Evolutionary conservation across 371 early-diverging fungal genomes (phyloP).

Genomic region (Mucor saturninus): DNA sequence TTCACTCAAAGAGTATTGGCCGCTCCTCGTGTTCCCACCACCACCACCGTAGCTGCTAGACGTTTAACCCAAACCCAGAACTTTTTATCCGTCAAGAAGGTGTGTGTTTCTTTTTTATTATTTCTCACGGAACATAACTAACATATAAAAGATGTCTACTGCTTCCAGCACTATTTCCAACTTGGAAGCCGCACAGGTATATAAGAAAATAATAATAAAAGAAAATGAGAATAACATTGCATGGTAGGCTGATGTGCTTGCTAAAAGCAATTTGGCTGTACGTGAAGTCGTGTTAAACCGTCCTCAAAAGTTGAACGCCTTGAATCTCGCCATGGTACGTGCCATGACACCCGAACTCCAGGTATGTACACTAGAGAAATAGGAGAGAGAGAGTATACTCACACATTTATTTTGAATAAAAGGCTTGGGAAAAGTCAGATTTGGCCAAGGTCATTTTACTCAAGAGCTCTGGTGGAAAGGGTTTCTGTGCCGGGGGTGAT

Average conservation of each 20-base stretch:
- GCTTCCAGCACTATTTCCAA: slow-evolving; percentile 11
- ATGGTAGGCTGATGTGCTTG: slow-evolving; percentile 34
- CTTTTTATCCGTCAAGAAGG: slow-evolving; percentile 13
- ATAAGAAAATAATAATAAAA: neutral
- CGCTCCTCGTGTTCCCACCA: slow-evolving; percentile 12
- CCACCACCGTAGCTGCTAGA: slow-evolving; percentile 26
- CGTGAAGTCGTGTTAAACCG: slow-evolving; percentile 88
- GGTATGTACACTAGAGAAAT: slow-evolving; percentile 39
- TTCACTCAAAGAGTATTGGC: slow-evolving; percentile 15
- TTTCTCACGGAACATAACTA: neutral
- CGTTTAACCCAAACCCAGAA: slow-evolving; percentile 32
- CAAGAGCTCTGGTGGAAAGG: slow-evolving; percentile 76
- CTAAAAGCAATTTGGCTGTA: slow-evolving; percentile 60
- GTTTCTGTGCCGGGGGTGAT: slow-evolving; percentile 98
- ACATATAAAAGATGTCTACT: slow-evolving; percentile 18
- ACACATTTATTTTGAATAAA: neutral
- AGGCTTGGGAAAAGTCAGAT: slow-evolving; percentile 92
- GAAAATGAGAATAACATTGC: no score
- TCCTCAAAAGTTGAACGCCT: slow-evolving; percentile 86
- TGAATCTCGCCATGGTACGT: slow-evolving; percentile 88
- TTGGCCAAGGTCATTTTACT: slow-evolving; percentile 87
- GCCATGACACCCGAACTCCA: slow-evolving; percentile 81
- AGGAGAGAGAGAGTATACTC: no score
- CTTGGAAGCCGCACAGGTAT: slow-evolving; percentile 22
- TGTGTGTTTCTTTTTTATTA: slow-evolving; percentile 7